Base-by-base conservation (phyloP, 345 rosid genomes). In the Populus simonii region DNA sequence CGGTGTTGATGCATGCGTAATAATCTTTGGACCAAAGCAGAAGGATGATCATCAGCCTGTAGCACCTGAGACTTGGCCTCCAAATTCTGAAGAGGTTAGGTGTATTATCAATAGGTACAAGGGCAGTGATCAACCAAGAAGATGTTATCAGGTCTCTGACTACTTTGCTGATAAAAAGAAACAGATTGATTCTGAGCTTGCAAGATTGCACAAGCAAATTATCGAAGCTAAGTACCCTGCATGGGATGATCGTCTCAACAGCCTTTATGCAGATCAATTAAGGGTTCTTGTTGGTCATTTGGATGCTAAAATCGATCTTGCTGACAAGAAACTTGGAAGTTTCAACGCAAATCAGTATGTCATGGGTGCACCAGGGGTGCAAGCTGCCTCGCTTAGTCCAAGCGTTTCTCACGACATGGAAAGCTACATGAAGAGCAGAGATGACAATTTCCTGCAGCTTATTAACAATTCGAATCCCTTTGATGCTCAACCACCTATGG, bases 91-190 rank as follows among this genome's bases (percentile, higher is more conserved):
- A 35, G 66, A 62, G 22, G 66, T 75, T 8, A 27, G 7, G 10
- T 31, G 18, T 17, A 61, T 70, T 20, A 70, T 80, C 35, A 35
- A 65, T 23, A 61, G 11, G 22, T 80, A 69, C 72, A 74, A 25
- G 61, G 35, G 2, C 11, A 61, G 72, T 18, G 47, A 70, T 45
- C 70, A 62, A 2, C 43, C 66, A 7, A 74, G 29, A 47, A 80
- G 25, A 62, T 38, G 57, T 16, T 75, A 45, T 15, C 20, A 16
- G 18, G 33, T 49, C 6, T 62, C 79, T 17, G 78, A 80, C 35
- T 80, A 80, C 29, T 80, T 80, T 13, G 22, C 57, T 22, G 75
- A 70, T 1, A 74, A 75, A 43, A 75, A 69, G 71, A 75, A 71
- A 33, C 63, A 47, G 43, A 11, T 70, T 5, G 79, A 74, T 68